Conservation (phyloP, 164 flowering plant genomes). For the Aristolochia californica region DNA sequence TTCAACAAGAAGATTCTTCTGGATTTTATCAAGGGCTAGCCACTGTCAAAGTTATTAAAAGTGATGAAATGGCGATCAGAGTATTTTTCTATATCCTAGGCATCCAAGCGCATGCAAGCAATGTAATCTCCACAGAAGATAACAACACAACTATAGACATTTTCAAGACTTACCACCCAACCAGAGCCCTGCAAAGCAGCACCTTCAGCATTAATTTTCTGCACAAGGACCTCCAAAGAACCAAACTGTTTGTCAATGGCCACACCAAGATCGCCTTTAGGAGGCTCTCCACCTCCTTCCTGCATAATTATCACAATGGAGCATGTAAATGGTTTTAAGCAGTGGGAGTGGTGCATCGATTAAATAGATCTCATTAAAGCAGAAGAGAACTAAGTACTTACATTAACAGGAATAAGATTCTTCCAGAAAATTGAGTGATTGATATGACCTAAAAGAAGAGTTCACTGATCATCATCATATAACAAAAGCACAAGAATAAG, state of each 20-base stretch:
- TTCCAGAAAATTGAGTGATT: slow-evolving; percentile 99
- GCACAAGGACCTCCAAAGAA: slow-evolving; percentile 52
- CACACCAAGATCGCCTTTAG: slow-evolving; percentile 59
- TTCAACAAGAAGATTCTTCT: slow-evolving; percentile 73
- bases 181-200: slow-evolving; percentile 98
- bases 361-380: background rate
- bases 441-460: slow-evolving; percentile 57
- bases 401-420: slow-evolving; percentile 63
- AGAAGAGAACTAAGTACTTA: slow-evolving; percentile 23
- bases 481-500: background rate
- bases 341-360: background rate
- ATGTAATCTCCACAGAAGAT: background rate
- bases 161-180: slow-evolving; percentile 83
- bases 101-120: background rate
- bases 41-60: slow-evolving; percentile 37
- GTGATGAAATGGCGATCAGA: background rate
- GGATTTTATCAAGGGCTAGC: slow-evolving; percentile 80
- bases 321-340: background rate
- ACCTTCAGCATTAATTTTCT: slow-evolving; percentile 78
- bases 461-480: background rate
- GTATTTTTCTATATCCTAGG: background rate
- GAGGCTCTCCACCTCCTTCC: slow-evolving; percentile 98
- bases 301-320: slow-evolving; percentile 19
- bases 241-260: slow-evolving; percentile 82
- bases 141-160: background rate